Conservation (phyloP, 768 basidiomycete species). For the Hygrophoropsis aurantiaca region DNA sequence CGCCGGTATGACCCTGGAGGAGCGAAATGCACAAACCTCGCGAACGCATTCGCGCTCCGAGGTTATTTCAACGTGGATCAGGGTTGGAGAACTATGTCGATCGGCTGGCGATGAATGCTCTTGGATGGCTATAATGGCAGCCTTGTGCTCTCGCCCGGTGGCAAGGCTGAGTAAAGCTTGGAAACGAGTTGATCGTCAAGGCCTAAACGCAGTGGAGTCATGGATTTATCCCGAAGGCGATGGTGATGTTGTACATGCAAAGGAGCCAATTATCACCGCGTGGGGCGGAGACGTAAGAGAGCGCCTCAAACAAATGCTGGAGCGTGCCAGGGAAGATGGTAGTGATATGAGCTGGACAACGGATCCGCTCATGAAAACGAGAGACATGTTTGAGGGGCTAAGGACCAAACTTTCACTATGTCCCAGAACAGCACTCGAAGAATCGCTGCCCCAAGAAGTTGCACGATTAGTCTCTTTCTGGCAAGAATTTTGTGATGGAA, state of each 20-base stretch:
- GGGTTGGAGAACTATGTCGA: conserved; percentile 72
- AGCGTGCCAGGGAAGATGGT: conserved; percentile 42
- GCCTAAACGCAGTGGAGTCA: conserved; percentile 56
- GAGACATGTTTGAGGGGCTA: conserved; percentile 51
- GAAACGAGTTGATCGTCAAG: conserved; percentile 67
- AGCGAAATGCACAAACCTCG: conserved; percentile 37
- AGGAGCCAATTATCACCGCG: conserved; percentile 52
- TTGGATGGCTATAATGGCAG: conserved; percentile 73
- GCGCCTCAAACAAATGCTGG: conserved; percentile 46
- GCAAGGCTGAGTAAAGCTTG: conserved; percentile 79
- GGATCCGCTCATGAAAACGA: conserved; percentile 39
- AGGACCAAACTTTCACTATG: conserved; percentile 52
- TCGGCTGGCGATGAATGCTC: conserved; percentile 75
- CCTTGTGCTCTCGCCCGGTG: conserved; percentile 70
- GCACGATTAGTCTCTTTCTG: conserved; percentile 55
- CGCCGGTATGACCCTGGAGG: conserved; percentile 14
- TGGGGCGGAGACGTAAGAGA: conserved; percentile 67
- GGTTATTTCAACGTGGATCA: conserved; percentile 70
- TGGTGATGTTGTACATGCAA: conserved; percentile 24
- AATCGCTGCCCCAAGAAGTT: conserved; percentile 46
- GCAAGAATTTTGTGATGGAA: conserved; percentile 44
- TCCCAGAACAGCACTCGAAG: conserved; percentile 35
- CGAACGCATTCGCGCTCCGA: conserved; percentile 73
- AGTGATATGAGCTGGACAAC: conserved; percentile 46
- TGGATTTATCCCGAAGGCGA: conserved; percentile 57